These are phyloP conservation scores for Pascua guehoae DNA, from an alignment of 1,284 basidiomycete species.

Conservation along the genomic window DNA sequence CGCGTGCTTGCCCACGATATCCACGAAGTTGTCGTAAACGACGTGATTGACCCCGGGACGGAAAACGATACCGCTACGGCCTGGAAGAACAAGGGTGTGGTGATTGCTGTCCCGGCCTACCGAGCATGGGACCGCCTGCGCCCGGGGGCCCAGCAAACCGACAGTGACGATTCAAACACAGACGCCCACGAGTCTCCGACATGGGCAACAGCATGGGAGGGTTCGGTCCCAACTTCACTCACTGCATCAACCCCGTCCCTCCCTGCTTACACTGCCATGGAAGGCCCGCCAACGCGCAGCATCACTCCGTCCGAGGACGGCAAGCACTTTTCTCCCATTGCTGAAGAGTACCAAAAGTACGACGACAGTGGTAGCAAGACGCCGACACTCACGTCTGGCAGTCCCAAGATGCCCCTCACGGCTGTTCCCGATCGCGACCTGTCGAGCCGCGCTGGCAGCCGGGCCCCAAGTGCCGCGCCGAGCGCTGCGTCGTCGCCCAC, in stretches of 20 bases:
- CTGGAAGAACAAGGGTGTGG: slow-evolving; percentile 10
- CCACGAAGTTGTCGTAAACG: background rate
- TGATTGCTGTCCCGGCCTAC: slow-evolving; percentile 4
- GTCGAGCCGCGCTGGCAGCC: background rate
- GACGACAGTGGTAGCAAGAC: slow-evolving; percentile 4
- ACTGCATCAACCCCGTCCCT: background rate
- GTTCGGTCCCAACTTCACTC: too few relatives aligned
- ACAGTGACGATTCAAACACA: background rate
- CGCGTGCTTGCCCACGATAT: background rate
- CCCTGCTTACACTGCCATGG: slow-evolving; percentile 4
- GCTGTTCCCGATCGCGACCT: too few relatives aligned
- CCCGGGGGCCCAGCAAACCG: background rate
- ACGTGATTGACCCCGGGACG: too few relatives aligned
- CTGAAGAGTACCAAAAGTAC: slow-evolving; percentile 4
- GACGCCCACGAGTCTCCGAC: background rate
- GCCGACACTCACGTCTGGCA: background rate
- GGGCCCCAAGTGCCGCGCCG: too few relatives aligned
- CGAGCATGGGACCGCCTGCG: slow-evolving; percentile 1
- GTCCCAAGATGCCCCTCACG: too few relatives aligned
- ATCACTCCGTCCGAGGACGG: slow-evolving; percentile 2
- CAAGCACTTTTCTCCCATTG: slow-evolving; percentile 2
- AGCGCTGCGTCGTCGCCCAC: background rate
- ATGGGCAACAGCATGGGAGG: background rate
- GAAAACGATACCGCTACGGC: background rate
- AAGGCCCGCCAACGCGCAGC: slow-evolving; percentile 9